Percentiles rank a stretch among this genome's conserved stretches.
Evolutionary conservation across 1,284 basidiomycete species (phyloP).

Genomic region (Lignosus rhinocerotis): DNA sequence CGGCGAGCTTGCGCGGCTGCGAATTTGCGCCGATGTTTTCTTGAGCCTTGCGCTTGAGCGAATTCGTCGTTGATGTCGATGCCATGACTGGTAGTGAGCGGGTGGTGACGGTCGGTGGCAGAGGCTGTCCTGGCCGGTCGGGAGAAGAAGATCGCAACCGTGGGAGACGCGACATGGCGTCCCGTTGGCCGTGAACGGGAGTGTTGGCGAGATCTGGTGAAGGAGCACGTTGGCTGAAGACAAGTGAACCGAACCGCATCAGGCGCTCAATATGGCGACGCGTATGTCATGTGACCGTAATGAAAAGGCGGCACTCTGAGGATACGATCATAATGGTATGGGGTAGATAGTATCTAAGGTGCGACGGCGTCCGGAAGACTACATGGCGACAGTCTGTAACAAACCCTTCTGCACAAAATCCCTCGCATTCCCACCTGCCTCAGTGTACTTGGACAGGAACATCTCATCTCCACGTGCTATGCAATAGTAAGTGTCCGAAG

Average conservation of each 20-base stretch:
- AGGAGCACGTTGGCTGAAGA: neutral
- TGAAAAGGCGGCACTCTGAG: neutral
- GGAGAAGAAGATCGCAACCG: conserved; percentile 31
- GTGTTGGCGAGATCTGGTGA: conserved; percentile 14
- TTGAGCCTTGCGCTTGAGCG: conserved; percentile 48
- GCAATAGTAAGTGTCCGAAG: neutral
- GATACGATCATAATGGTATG: neutral
- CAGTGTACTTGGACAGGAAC: conserved; percentile 73
- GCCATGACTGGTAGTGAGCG: conserved; percentile 23
- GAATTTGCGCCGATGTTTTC: conserved; percentile 34
- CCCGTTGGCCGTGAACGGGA: neutral
- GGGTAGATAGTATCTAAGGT: neutral
- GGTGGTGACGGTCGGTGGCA: conserved; percentile 19
- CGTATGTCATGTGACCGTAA: conserved; percentile 20
- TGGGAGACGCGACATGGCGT: conserved; percentile 37
- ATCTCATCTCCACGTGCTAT: conserved; percentile 49
- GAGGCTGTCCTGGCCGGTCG: conserved; percentile 18
- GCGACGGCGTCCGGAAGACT: neutral
- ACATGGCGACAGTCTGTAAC: conserved; percentile 36
- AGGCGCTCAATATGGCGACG: conserved; percentile 12
- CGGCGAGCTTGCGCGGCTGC: conserved; percentile 47
- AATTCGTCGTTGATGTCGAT: conserved; percentile 25
- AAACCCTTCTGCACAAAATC: conserved; percentile 77
- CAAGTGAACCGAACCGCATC: conserved; percentile 7
- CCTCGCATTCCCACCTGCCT: conserved; percentile 71